phyloP scores from a whole-genome alignment of 164 flowering plant genomes.

The Annona squamosa region DNA sequence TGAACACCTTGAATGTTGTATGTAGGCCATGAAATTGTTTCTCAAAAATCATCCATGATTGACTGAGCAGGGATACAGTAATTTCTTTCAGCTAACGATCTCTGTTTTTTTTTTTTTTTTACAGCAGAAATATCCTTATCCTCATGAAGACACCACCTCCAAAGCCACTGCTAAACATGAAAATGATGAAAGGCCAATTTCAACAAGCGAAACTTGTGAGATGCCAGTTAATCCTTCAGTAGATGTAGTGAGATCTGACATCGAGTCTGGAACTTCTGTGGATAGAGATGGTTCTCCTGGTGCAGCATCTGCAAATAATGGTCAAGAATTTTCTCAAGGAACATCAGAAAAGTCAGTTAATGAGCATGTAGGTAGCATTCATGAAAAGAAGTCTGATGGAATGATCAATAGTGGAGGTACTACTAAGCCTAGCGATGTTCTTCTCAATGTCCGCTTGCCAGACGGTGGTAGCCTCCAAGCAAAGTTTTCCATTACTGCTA shows the following conservation, averaged over 20 bases:
- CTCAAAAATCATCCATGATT: not conserved
- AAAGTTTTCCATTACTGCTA: slow-evolving; percentile 42
- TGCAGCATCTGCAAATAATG: not conserved
- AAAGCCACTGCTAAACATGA: slow-evolving; percentile 10
- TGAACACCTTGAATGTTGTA: not conserved
- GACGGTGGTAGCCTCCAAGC: slow-evolving; percentile 53
- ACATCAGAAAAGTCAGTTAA: not conserved
- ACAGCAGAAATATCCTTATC: slow-evolving; percentile 5
- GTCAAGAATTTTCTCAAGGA: not conserved
- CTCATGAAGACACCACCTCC: slow-evolving; percentile 14
- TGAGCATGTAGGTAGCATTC: slow-evolving; percentile 9
- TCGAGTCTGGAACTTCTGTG: slow-evolving; percentile 12
- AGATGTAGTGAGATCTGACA: slow-evolving; percentile 7
- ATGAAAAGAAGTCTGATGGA: slow-evolving; percentile 4
- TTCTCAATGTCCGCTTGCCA: slow-evolving; percentile 61
- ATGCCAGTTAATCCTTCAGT: slow-evolving; percentile 7
- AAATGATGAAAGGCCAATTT: slow-evolving; percentile 18
- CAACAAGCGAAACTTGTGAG: slow-evolving; percentile 13
- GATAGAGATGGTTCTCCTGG: slow-evolving; percentile 10
- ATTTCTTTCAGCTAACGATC: not conserved
- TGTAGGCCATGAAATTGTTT: not conserved
- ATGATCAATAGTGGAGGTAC: not conserved
- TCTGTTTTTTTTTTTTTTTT: not conserved
- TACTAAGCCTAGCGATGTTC: slow-evolving; percentile 36
- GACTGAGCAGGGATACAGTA: not conserved